Conservation (phyloP, 225 moss, liverwort and hornwort genomes). For the Marchantia paleacea region DNA sequence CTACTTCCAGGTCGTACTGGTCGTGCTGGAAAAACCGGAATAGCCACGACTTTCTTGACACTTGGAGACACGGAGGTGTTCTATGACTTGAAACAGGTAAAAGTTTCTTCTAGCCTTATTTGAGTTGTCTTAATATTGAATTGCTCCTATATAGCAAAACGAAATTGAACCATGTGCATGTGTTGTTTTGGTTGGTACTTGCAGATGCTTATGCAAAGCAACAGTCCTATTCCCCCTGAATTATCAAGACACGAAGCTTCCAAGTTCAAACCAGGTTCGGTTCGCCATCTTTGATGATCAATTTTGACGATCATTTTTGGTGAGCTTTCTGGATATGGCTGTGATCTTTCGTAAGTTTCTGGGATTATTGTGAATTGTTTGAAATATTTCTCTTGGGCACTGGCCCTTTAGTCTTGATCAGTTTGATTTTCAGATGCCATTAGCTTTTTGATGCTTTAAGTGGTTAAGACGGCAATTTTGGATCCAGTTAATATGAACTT, state of each 20-base stretch:
- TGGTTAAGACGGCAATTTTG: no score
- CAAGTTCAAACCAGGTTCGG: conserved; percentile 92
- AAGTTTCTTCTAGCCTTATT: neutral
- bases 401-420: no score
- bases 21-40: conserved; percentile 98
- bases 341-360: neutral
- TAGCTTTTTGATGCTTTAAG: no score
- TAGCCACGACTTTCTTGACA: conserved; percentile 93
- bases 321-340: conserved; percentile 4
- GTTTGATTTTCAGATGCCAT: no score
- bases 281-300: neutral
- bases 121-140: no score
- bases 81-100: conserved; percentile 92
- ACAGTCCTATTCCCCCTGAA: conserved; percentile 94
- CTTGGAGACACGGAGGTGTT: conserved; percentile 90
- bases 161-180: neutral
- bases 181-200: conserved; percentile 8
- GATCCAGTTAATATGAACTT: neutral
- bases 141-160: neutral
- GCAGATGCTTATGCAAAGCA: conserved; percentile 98
- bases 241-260: conserved; percentile 92
- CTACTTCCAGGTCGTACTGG: conserved; percentile 77
- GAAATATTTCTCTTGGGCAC: neutral
- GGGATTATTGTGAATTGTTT: neutral
- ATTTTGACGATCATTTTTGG: conserved; percentile 5